Evolutionary conservation across 495 filamentous ascomycete genomes (phyloP).

Genomic region (Podospora pseudocomata): DNA sequence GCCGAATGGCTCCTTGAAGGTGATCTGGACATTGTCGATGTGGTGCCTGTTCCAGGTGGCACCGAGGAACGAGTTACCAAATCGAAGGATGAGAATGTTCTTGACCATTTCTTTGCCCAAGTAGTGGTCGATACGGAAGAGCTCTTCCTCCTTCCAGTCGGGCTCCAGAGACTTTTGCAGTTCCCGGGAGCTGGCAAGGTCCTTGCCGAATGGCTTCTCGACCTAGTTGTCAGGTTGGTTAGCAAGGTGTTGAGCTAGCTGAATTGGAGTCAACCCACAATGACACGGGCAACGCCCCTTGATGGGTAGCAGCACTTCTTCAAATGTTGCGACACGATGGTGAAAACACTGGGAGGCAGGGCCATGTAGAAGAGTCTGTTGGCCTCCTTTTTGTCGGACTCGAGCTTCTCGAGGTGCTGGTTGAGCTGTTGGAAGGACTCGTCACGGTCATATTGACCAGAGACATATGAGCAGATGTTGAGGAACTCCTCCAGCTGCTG

Average conservation of each 20-base stretch:
- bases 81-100: constrained; percentile 97
- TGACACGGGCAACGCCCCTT: constrained; percentile 84
- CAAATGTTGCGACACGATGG: constrained; percentile 90
- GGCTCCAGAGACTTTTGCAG: constrained; percentile 93
- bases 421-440: constrained; percentile 87
- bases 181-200: constrained; percentile 88
- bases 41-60: constrained; percentile 99
- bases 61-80: constrained; percentile 98
- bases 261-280: constrained; percentile 55
- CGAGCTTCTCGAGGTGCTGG: constrained; percentile 84
- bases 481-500: constrained; percentile 89
- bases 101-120: constrained; percentile 99
- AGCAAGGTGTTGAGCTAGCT: neutral
- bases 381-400: constrained; percentile 75
- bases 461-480: constrained; percentile 83
- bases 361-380: constrained; percentile 99
- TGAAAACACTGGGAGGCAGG: constrained; percentile 95
- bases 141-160: constrained; percentile 98
- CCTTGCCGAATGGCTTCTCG: constrained; percentile 99
- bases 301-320: constrained; percentile 95
- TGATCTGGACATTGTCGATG: constrained; percentile 98
- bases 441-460: constrained; percentile 95
- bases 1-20: constrained; percentile 99
- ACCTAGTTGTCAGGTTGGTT: constrained; percentile 53
- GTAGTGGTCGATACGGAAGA: constrained; percentile 99